These are phyloP conservation scores for Xylaria sp. DNA, from an alignment of 2,329 filamentous ascomycete species.

Conservation along the genomic window DNA sequence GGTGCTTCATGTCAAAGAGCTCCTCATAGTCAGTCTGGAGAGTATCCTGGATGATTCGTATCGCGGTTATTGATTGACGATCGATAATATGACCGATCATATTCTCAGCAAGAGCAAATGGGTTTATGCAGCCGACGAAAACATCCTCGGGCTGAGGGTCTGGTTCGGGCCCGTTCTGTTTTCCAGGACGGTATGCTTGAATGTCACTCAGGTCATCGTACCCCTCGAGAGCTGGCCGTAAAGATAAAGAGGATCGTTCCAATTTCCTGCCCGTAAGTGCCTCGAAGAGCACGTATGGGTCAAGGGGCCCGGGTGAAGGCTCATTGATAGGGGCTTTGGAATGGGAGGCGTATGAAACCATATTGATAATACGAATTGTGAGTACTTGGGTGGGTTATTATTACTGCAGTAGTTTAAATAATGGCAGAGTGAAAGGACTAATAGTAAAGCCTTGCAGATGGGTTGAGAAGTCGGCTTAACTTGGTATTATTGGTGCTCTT, in stretches of 20 bases:
- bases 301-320: slow-evolving; percentile 33
- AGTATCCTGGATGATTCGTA: slow-evolving; percentile 47
- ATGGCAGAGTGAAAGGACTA: not conserved
- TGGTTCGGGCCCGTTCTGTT: slow-evolving; percentile 38
- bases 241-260: slow-evolving; percentile 34
- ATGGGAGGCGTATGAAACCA: slow-evolving; percentile 31
- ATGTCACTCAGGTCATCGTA: slow-evolving; percentile 45
- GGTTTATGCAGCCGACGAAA: slow-evolving; percentile 49
- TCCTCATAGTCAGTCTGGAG: slow-evolving; percentile 55
- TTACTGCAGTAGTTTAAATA: not conserved
- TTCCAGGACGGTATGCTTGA: slow-evolving; percentile 27
- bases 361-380: slow-evolving; percentile 18
- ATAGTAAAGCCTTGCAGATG: not conserved
- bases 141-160: slow-evolving; percentile 48
- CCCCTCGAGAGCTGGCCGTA: slow-evolving; percentile 39
- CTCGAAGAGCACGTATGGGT: slow-evolving; percentile 47
- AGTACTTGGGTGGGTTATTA: not conserved
- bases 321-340: slow-evolving; percentile 25
- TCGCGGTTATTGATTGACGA: slow-evolving; percentile 42
- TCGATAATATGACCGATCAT: slow-evolving; percentile 50
- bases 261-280: slow-evolving; percentile 46
- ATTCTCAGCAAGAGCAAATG: slow-evolving; percentile 51
- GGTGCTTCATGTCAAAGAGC: slow-evolving; percentile 52
- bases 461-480: not conserved
- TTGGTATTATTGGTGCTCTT: not conserved